A percentile compares a stretch with the other conserved stretches of the same genome.
Conservation (phyloP, 2,329 filamentous ascomycete species). For the Hymenoscyphus infarciens region DNA sequence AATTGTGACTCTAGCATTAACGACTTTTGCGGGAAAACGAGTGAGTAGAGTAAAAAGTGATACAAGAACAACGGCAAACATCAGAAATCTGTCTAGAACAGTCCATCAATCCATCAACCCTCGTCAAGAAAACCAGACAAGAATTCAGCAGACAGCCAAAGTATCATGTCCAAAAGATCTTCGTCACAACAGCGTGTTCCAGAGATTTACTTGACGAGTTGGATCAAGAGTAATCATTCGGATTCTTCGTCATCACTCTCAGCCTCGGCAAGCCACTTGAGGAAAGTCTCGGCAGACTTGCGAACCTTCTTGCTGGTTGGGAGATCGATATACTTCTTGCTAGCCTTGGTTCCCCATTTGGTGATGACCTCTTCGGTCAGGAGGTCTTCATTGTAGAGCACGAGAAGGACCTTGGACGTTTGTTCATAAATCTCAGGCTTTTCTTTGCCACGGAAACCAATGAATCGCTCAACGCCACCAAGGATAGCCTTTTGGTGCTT, state of each 20-base stretch:
- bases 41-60: slow-evolving; percentile 3
- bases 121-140: background rate
- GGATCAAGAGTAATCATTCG: slow-evolving; percentile 4
- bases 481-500: slow-evolving; percentile 94
- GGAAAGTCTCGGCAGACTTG: slow-evolving; percentile 89
- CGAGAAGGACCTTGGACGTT: slow-evolving; percentile 81
- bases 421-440: slow-evolving; percentile 73
- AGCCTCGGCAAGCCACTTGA: slow-evolving; percentile 88
- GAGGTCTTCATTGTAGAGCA: slow-evolving; percentile 88
- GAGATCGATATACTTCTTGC: slow-evolving; percentile 96
- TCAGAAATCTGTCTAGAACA: slow-evolving; percentile 4
- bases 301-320: slow-evolving; percentile 90
- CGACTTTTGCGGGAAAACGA: background rate
- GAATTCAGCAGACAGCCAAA: slow-evolving; percentile 1
- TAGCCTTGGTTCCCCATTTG: slow-evolving; percentile 90
- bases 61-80: background rate
- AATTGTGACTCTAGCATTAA: slow-evolving; percentile 1
- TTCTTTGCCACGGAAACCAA: slow-evolving; percentile 67
- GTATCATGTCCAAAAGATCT: background rate
- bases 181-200: background rate
- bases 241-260: slow-evolving; percentile 58
- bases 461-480: slow-evolving; percentile 89
- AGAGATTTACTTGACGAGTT: background rate
- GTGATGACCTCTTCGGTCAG: slow-evolving; percentile 83
- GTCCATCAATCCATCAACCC: background rate